These are phyloP conservation scores for Cucumis variabilis DNA, from an alignment of 331 rosid species.

Conservation along the genomic window DNA sequence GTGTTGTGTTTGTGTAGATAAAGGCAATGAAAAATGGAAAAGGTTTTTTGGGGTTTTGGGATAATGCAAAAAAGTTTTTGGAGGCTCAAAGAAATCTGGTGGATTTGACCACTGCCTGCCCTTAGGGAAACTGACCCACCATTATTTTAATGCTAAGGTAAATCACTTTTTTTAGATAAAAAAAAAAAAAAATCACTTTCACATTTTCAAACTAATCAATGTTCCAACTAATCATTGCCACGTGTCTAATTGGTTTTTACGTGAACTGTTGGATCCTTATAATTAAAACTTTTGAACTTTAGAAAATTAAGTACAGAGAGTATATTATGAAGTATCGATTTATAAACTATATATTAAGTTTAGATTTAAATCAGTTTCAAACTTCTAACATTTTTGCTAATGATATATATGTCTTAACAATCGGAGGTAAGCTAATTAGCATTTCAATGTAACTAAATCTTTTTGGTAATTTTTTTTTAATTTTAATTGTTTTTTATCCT, in stretches of 20 bases:
- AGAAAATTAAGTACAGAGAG: too few species aligned
- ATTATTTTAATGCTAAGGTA: constrained; percentile 23
- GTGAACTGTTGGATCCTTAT: background rate
- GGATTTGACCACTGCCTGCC: constrained; percentile 35
- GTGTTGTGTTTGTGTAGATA: background rate
- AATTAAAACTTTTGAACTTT: background rate
- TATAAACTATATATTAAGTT: too few species aligned
- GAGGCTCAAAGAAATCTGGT: constrained; percentile 28
- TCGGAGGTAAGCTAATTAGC: too few species aligned
- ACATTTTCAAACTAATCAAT: constrained; percentile 2
- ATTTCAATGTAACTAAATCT: too few species aligned
- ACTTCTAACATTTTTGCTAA: too few species aligned
- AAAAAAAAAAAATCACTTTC: background rate
- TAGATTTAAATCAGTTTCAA: too few species aligned
- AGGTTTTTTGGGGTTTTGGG: constrained; percentile 24
- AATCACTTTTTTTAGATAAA: too few species aligned
- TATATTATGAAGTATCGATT: too few species aligned
- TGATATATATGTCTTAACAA: too few species aligned
- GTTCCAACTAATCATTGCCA: background rate
- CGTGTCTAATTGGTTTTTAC: constrained; percentile 5
- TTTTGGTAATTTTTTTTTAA: too few species aligned
- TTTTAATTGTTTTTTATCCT: too few species aligned
- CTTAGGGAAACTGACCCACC: constrained; percentile 28
- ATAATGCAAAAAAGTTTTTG: constrained; percentile 21
- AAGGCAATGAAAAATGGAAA: background rate